A percentile compares a stretch with the other conserved stretches of the same genome.
phyloP scores from a whole-genome alignment of 352 stramenopile species.

The Phytophthora multivora region DNA sequence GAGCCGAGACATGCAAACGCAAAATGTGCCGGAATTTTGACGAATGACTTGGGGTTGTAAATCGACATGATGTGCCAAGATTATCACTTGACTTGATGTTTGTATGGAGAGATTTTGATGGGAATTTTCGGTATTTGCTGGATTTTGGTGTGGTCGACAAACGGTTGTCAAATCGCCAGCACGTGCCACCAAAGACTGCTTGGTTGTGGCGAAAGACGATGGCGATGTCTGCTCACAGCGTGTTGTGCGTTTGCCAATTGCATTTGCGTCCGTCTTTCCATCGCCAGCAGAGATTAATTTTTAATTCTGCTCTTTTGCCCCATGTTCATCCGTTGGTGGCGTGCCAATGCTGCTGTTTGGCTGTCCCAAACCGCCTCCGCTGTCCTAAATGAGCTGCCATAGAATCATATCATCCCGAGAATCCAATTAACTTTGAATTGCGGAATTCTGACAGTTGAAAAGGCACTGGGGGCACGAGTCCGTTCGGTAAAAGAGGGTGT shows the following conservation, averaged over 20 bases:
- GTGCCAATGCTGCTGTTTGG: conserved; percentile 1
- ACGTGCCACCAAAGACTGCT: conserved; percentile 12
- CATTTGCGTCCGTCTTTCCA: conserved; percentile 3
- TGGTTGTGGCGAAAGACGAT: conserved; percentile 31
- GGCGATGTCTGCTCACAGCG: not conserved
- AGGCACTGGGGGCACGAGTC: not conserved
- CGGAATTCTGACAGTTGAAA: not conserved
- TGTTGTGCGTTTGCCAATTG: not conserved
- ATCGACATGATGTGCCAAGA: conserved; percentile 6
- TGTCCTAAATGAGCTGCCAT: not conserved
- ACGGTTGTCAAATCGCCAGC: conserved; percentile 19
- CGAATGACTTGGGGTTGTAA: conserved; percentile 11
- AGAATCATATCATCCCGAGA: conserved; percentile 4
- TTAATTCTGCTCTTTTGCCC: not conserved
- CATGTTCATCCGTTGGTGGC: not conserved
- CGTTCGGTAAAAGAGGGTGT: not conserved
- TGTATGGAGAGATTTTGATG: conserved; percentile 1
- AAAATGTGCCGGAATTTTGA: conserved; percentile 18
- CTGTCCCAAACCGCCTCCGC: not conserved
- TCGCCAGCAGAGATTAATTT: conserved; percentile 13
- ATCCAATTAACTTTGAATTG: not conserved
- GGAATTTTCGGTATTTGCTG: not conserved
- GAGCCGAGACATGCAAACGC: conserved; percentile 15
- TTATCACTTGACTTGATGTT: conserved; percentile 8
- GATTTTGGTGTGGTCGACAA: conserved; percentile 8